Conservation (phyloP, 768 basidiomycete species). For the Chlorophyllum brunneum region DNA sequence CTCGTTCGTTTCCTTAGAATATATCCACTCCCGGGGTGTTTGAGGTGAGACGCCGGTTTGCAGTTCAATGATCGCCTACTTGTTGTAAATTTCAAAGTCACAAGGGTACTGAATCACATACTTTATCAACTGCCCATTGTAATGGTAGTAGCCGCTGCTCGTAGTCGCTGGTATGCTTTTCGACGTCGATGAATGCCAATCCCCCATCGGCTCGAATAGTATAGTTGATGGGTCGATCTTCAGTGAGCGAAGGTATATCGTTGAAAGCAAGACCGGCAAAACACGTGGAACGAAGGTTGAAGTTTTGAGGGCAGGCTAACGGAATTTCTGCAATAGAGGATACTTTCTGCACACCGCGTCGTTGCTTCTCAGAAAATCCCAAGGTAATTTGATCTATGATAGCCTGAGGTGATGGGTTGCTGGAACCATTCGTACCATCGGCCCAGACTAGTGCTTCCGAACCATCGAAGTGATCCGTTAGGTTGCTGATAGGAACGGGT, state of each 20-base stretch:
- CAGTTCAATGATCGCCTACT: slow-evolving; percentile 70
- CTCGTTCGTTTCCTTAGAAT: slow-evolving; percentile 61
- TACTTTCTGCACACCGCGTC: slow-evolving; percentile 45
- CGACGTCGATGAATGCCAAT: slow-evolving; percentile 60
- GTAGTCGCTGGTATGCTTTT: slow-evolving; percentile 61
- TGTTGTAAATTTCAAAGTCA: background rate
- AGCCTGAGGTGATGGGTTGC: slow-evolving; percentile 48
- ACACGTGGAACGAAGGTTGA: slow-evolving; percentile 64
- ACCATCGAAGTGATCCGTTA: slow-evolving; percentile 49
- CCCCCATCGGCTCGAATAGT: slow-evolving; percentile 69
- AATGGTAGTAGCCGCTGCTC: slow-evolving; percentile 66
- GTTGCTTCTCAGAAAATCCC: slow-evolving; percentile 46
- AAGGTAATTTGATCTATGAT: slow-evolving; percentile 60
- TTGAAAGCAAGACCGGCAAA: slow-evolving; percentile 65
- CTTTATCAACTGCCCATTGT: slow-evolving; percentile 75
- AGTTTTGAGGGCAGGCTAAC: slow-evolving; percentile 66
- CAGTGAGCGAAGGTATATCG: slow-evolving; percentile 38
- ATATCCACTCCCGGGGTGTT: slow-evolving; percentile 72
- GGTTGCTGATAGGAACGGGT: slow-evolving; percentile 42
- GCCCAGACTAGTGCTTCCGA: slow-evolving; percentile 60
- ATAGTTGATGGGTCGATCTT: slow-evolving; percentile 51
- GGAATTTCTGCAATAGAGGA: slow-evolving; percentile 46
- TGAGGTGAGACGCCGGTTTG: slow-evolving; percentile 51
- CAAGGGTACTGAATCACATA: slow-evolving; percentile 24
- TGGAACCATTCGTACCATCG: slow-evolving; percentile 56